Conservation (phyloP, 2,329 filamentous ascomycete species). For the Phyllosticta capitalensis region DNA sequence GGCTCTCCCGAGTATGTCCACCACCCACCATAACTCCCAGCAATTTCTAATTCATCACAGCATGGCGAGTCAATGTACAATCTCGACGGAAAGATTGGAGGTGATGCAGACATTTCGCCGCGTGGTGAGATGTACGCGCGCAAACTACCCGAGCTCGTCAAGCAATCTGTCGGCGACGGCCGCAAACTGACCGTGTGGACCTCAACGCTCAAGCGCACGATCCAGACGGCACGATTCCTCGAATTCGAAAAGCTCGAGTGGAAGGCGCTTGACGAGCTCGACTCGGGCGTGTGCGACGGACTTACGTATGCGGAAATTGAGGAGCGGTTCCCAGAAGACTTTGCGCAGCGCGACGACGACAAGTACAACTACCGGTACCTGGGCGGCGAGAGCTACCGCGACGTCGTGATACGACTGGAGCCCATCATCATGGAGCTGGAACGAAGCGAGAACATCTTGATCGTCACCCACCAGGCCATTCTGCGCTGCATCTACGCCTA, state of each 20-base stretch:
- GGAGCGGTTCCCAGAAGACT: conserved; percentile 84
- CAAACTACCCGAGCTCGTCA: conserved; percentile 74
- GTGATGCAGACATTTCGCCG: conserved; percentile 76
- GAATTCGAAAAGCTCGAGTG: conserved; percentile 94
- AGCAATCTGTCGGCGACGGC: conserved; percentile 71
- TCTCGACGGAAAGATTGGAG: conserved; percentile 80
- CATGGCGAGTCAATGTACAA: conserved; percentile 95
- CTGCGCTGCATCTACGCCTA: conserved; percentile 96
- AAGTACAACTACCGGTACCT: conserved; percentile 99
- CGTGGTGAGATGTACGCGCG: conserved; percentile 81
- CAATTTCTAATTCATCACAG: conserved; percentile 35
- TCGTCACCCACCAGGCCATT: conserved; percentile 95
- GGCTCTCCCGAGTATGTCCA: conserved; percentile 73
- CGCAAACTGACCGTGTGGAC: conserved; percentile 64
- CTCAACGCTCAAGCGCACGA: conserved; percentile 72
- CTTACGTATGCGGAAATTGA: conserved; percentile 95
- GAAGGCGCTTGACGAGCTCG: conserved; percentile 96
- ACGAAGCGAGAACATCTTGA: conserved; percentile 90
- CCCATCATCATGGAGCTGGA: conserved; percentile 99
- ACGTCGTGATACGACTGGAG: conserved; percentile 94
- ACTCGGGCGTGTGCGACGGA: conserved; percentile 92
- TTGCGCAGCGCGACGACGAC: conserved; percentile 89
- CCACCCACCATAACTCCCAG: background rate
- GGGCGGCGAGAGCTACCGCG: conserved; percentile 89
- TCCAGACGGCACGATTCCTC: conserved; percentile 79